These are phyloP conservation scores for Brassica incana DNA, from an alignment of 345 rosid species.

Conservation along the genomic window DNA sequence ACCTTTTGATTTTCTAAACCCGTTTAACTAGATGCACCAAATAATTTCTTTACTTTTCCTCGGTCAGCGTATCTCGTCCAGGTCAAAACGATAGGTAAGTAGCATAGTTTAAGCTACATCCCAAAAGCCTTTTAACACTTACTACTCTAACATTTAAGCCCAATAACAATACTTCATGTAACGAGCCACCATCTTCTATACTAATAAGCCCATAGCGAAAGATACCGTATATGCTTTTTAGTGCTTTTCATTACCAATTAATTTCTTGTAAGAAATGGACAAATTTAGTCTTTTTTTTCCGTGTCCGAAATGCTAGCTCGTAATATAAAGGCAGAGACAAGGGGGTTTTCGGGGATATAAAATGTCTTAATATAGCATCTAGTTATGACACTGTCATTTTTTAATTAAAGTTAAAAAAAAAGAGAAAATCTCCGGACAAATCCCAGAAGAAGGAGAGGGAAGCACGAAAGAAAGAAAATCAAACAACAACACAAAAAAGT, in stretches of 20 bases:
- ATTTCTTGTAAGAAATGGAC: conserved; percentile 28
- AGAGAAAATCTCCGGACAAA: conserved; percentile 19
- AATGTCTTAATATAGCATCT: conserved; percentile 30
- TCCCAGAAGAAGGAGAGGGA: conserved; percentile 41
- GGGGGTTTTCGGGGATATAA: conserved; percentile 19
- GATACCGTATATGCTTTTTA: not conserved
- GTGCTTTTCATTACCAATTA: not conserved
- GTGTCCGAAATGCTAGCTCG: conserved; percentile 33
- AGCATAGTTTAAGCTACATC: too few relatives aligned
- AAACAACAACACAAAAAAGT: not conserved
- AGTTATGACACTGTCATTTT: conserved; percentile 37
- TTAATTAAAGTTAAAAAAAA: conserved; percentile 32
- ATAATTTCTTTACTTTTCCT: too few relatives aligned
- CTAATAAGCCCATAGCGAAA: not conserved
- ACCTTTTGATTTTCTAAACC: too few relatives aligned
- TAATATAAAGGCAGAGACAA: conserved; percentile 13
- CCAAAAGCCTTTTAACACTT: not conserved
- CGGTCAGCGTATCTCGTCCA: too few relatives aligned
- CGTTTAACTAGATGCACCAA: too few relatives aligned
- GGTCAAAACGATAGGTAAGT: too few relatives aligned
- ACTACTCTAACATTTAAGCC: not conserved
- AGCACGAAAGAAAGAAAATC: conserved; percentile 38
- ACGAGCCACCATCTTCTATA: not conserved
- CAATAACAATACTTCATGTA: not conserved
- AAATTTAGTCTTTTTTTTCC: conserved; percentile 27